These are phyloP conservation scores for Xylaria sp. DNA, from an alignment of 2,329 filamentous ascomycete species.

Conservation along the genomic window DNA sequence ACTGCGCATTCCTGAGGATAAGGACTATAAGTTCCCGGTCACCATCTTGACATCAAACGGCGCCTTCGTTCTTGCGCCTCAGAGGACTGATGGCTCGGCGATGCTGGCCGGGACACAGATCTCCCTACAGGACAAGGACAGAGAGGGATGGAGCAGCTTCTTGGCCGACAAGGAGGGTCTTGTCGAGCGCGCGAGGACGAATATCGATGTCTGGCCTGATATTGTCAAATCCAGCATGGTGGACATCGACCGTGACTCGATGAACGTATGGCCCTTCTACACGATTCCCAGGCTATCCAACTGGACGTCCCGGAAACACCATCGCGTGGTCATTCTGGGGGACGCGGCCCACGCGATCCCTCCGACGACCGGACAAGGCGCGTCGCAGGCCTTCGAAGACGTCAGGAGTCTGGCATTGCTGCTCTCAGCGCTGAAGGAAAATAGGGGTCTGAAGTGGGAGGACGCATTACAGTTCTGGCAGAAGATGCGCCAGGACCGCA, in stretches of 20 bases:
- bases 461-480: slow-evolving; percentile 43
- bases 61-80: slow-evolving; percentile 39
- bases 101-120: slow-evolving; percentile 40
- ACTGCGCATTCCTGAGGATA: slow-evolving; percentile 36
- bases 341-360: slow-evolving; percentile 43
- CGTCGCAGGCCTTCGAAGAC: slow-evolving; percentile 44
- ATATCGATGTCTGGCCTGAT: slow-evolving; percentile 37
- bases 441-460: slow-evolving; percentile 30
- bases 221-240: slow-evolving; percentile 36
- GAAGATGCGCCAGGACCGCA: slow-evolving; percentile 41
- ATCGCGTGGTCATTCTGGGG: slow-evolving; percentile 37
- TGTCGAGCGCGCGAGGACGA: slow-evolving; percentile 4
- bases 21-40: slow-evolving; percentile 39
- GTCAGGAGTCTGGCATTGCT: slow-evolving; percentile 39
- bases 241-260: slow-evolving; percentile 32
- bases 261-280: slow-evolving; percentile 42
- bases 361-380: slow-evolving; percentile 40
- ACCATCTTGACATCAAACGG: slow-evolving; percentile 35
- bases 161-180: slow-evolving; percentile 39
- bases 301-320: slow-evolving; percentile 37
- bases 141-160: slow-evolving; percentile 35
- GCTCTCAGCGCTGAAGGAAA: slow-evolving; percentile 23
- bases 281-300: slow-evolving; percentile 30
- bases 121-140: slow-evolving; percentile 27
- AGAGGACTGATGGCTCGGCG: slow-evolving; percentile 37